phyloP scores from a whole-genome alignment of 306 rosid genomes.

The Prunus mongolica region DNA sequence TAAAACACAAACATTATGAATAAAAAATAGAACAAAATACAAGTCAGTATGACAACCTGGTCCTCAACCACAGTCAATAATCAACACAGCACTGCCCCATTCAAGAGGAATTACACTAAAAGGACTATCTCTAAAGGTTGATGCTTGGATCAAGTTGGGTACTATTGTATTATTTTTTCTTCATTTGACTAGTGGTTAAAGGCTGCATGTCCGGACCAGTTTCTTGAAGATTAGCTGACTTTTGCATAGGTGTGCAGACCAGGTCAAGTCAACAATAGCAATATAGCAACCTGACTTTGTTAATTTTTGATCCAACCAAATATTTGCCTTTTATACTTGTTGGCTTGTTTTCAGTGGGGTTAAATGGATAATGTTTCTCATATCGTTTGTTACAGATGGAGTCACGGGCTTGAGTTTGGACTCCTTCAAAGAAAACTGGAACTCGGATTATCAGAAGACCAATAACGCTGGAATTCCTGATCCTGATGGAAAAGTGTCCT shows the following conservation, averaged over 20 bases:
- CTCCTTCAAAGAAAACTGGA: slow-evolving; percentile 77
- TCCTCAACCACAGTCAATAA: not conserved
- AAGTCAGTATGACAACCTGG: not conserved
- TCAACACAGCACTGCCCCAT: not conserved
- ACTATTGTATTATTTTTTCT: not conserved
- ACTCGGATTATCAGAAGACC: slow-evolving; percentile 78
- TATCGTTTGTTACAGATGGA: slow-evolving; percentile 55
- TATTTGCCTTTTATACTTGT: not conserved
- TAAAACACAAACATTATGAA: not conserved
- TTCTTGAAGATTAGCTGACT: not conserved
- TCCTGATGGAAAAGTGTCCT: slow-evolving; percentile 55
- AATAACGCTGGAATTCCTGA: slow-evolving; percentile 81
- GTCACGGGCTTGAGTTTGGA: slow-evolving; percentile 71
- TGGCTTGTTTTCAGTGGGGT: slow-evolving; percentile 9
- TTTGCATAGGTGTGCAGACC: not conserved
- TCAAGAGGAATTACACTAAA: not conserved
- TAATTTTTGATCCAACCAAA: not conserved
- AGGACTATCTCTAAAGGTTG: not conserved
- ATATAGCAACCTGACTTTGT: not conserved
- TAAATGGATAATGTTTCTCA: slow-evolving; percentile 15
- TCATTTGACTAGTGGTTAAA: not conserved
- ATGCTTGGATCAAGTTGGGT: not conserved
- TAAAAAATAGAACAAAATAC: not conserved
- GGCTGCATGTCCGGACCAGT: not conserved
- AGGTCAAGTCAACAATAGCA: not conserved